These are phyloP conservation scores for Truncatella angustata DNA, from an alignment of 2,329 filamentous ascomycete species.

Conservation along the genomic window DNA sequence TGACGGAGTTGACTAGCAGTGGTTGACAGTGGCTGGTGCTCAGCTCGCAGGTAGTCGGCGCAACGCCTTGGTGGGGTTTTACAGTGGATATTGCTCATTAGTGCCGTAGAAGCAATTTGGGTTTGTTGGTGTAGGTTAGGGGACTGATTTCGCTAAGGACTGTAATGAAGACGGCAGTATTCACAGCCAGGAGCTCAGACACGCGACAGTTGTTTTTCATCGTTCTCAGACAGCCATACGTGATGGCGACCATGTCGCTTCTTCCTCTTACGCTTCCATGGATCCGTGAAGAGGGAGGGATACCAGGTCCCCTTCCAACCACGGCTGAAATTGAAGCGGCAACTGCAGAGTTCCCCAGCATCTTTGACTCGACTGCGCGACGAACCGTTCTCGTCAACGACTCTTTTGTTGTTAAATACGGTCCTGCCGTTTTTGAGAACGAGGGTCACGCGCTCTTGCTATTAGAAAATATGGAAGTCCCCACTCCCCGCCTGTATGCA, in stretches of 20 bases:
- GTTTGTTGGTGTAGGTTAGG: too few species aligned
- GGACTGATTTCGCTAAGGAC: too few species aligned
- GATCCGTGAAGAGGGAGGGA: neutral
- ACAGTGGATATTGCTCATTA: too few species aligned
- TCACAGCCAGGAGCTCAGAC: too few species aligned
- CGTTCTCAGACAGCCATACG: neutral
- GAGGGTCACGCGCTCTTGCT: constrained; percentile 10
- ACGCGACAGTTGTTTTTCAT: neutral
- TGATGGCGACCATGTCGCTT: neutral
- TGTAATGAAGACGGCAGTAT: too few species aligned
- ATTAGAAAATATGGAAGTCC: constrained; percentile 4
- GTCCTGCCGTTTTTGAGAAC: constrained; percentile 3
- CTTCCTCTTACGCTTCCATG: neutral
- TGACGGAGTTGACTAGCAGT: too few species aligned
- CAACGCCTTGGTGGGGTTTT: too few species aligned
- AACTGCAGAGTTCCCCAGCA: constrained; percentile 3
- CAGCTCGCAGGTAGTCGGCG: too few species aligned
- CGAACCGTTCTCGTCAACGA: constrained; percentile 9
- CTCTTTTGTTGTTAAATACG: constrained; percentile 12
- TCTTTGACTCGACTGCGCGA: neutral
- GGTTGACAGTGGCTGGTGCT: too few species aligned
- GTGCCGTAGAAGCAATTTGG: too few species aligned
- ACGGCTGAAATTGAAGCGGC: constrained; percentile 10
- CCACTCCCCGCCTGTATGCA: constrained; percentile 12
- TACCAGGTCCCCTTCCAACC: constrained; percentile 13